Percentiles rank a stretch among this genome's conserved stretches.
Evolutionary conservation across 768 basidiomycete species (phyloP).

Genomic region (Tricholoma bakamatsutake): DNA sequence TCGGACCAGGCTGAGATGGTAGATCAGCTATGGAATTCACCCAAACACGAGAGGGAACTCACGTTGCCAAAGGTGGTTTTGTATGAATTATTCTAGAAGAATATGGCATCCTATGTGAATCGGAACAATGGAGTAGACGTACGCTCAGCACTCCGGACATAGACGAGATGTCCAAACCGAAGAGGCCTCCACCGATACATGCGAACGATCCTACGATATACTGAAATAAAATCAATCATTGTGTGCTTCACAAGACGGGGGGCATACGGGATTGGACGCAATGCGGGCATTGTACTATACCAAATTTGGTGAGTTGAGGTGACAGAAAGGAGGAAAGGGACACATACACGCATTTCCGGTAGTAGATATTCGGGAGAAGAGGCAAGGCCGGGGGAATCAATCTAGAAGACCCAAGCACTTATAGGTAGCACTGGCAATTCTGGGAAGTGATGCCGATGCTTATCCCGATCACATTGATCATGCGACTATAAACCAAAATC

Average conservation of each 20-base stretch:
- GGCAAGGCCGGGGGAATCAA: background rate
- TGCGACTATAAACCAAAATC: too few species aligned
- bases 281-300: slow-evolving; percentile 48
- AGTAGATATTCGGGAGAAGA: background rate
- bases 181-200: slow-evolving; percentile 75
- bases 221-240: slow-evolving; percentile 25
- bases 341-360: background rate
- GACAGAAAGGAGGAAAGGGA: background rate
- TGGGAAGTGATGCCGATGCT: too few species aligned
- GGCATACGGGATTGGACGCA: slow-evolving; percentile 49
- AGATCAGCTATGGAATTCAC: background rate
- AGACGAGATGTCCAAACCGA: slow-evolving; percentile 78
- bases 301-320: background rate
- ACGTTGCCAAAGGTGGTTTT: slow-evolving; percentile 30
- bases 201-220: slow-evolving; percentile 77
- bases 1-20: slow-evolving; percentile 37
- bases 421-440: background rate
- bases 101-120: background rate
- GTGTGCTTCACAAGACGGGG: background rate
- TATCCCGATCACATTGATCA: too few species aligned
- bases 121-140: slow-evolving; percentile 8
- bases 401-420: background rate
- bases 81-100: slow-evolving; percentile 32
- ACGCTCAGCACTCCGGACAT: slow-evolving; percentile 73
- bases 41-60: slow-evolving; percentile 4